Conservation (phyloP, 352 stramenopile genomes). For the Globisporangium mamillatum region DNA sequence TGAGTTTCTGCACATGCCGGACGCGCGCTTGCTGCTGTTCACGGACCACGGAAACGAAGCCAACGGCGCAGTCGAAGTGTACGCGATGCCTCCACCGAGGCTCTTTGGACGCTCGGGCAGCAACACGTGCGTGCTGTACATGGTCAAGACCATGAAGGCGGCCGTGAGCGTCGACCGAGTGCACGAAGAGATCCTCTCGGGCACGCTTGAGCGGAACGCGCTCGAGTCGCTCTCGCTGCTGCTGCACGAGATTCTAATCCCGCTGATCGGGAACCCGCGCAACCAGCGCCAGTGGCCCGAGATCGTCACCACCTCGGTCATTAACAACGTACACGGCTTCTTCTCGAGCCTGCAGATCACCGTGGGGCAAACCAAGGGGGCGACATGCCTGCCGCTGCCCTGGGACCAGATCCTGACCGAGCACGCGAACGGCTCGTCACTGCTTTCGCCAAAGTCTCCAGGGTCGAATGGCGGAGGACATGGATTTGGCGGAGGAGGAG, state of each 20-base stretch:
- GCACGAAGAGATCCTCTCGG: slow-evolving; percentile 71
- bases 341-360: slow-evolving; percentile 88
- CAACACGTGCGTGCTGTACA: slow-evolving; percentile 58
- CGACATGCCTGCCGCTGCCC: slow-evolving; percentile 81
- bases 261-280: slow-evolving; percentile 66
- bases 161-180: slow-evolving; percentile 56
- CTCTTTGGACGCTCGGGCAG: slow-evolving; percentile 32
- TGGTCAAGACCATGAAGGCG: slow-evolving; percentile 69
- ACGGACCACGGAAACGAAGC: slow-evolving; percentile 65
- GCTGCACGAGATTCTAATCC: slow-evolving; percentile 74
- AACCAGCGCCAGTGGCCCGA: slow-evolving; percentile 82
- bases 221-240: slow-evolving; percentile 73
- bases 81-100: slow-evolving; percentile 47
- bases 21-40: slow-evolving; percentile 60
- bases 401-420: slow-evolving; percentile 74
- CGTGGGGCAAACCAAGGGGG: slow-evolving; percentile 77
- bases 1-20: slow-evolving; percentile 66
- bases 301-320: slow-evolving; percentile 76
- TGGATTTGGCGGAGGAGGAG: not conserved
- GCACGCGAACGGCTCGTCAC: slow-evolving; percentile 28
- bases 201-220: slow-evolving; percentile 69
- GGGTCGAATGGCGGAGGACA: not conserved
- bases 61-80: slow-evolving; percentile 54
- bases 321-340: slow-evolving; percentile 76
- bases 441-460: slow-evolving; percentile 11